A percentile compares a stretch with the other conserved stretches of the same genome.
Conservation (phyloP, 2,329 filamentous ascomycete species). For the Colletotrichum trifolii region DNA sequence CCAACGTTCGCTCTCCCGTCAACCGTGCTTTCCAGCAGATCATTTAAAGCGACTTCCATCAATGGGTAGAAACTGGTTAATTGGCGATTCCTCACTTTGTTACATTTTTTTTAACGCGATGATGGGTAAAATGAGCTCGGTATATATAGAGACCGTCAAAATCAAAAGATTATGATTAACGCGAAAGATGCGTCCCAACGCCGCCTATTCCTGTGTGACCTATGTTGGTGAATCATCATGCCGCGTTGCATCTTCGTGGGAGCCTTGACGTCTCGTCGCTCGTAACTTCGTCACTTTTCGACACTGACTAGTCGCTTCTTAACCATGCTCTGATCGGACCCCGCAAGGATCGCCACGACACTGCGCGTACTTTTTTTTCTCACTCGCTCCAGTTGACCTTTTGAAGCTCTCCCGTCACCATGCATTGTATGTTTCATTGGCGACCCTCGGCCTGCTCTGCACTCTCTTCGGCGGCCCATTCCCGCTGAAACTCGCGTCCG, state of each 20-base stretch:
- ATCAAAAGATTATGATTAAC: conserved; percentile 38
- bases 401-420: background rate
- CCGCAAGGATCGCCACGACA: no score
- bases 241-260: conserved; percentile 6
- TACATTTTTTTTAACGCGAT: conserved; percentile 32
- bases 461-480: conserved; percentile 56
- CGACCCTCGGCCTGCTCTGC: conserved; percentile 20
- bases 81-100: conserved; percentile 24
- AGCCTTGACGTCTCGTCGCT: conserved; percentile 17
- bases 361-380: no score
- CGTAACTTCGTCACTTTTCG: conserved; percentile 4
- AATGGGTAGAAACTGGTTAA: conserved; percentile 35
- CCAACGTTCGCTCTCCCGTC: conserved; percentile 91
- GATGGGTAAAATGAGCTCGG: conserved; percentile 37
- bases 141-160: conserved; percentile 38
- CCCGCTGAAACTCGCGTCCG: conserved; percentile 64
- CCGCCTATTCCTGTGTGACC: background rate
- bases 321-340: no score
- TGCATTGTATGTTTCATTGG: background rate
- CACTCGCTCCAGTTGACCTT: no score
- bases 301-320: no score
- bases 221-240: background rate
- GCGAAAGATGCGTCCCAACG: conserved; percentile 24
- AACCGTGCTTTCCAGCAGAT: conserved; percentile 99
- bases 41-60: conserved; percentile 68